A percentile compares a stretch with the other conserved stretches of the same genome.
These are phyloP conservation scores for Trichomonascus vanleenenianus DNA, from an alignment of 805 yeast genomes.

Conservation along the genomic window DNA sequence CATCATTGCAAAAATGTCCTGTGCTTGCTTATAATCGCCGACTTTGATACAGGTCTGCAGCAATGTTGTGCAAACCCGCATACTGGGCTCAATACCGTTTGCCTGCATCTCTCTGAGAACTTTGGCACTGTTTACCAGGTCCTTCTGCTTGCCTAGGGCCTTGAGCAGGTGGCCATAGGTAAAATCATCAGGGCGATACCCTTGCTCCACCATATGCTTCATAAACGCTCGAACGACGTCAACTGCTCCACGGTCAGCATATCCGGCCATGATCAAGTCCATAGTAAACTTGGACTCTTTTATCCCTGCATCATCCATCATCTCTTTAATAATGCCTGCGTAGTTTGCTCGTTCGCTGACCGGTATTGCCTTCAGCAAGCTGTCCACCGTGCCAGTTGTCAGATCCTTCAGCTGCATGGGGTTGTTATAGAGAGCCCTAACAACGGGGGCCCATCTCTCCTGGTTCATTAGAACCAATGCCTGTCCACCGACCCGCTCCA, in stretches of 20 bases:
- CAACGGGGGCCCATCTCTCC: constrained; percentile 18
- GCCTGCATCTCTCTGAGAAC: constrained; percentile 12
- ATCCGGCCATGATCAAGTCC: constrained; percentile 27
- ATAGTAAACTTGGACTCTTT: constrained; percentile 11
- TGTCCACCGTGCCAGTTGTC: constrained; percentile 19
- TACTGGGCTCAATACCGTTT: constrained; percentile 9
- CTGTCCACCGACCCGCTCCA: constrained; percentile 14
- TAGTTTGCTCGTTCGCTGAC: constrained; percentile 16
- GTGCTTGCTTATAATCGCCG: constrained; percentile 50
- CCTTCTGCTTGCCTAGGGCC: constrained; percentile 21
- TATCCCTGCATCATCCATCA: constrained; percentile 18
- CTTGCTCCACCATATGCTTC: constrained; percentile 17
- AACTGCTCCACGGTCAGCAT: constrained; percentile 24
- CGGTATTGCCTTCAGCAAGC: constrained; percentile 23
- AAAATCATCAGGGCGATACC: constrained; percentile 18
- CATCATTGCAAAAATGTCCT: constrained; percentile 73
- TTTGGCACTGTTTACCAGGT: constrained; percentile 19
- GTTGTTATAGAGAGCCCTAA: constrained; percentile 9
- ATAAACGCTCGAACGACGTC: constrained; percentile 17
- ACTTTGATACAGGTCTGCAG: constrained; percentile 52
- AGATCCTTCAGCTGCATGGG: constrained; percentile 19
- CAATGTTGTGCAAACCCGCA: constrained; percentile 43
- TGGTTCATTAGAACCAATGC: constrained; percentile 8
- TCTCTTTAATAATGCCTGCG: constrained; percentile 16
- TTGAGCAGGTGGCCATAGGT: constrained; percentile 29